A percentile compares a stretch with the other conserved stretches of the same genome.
These are phyloP conservation scores for Pseudogymnoascus verrucosus DNA, from an alignment of 2,329 filamentous ascomycete genomes.

Conservation along the genomic window DNA sequence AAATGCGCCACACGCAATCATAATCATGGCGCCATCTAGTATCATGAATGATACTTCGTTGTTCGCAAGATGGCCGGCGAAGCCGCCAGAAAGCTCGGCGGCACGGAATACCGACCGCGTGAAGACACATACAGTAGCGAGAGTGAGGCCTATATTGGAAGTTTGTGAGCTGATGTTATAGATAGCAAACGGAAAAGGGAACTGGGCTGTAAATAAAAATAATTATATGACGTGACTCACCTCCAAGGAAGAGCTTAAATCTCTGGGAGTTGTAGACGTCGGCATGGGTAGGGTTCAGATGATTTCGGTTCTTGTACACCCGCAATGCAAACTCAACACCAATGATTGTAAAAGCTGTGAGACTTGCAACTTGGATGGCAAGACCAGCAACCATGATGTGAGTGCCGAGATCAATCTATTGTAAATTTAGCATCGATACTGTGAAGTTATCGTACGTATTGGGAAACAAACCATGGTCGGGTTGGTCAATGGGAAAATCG, in stretches of 20 bases:
- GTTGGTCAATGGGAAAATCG: slow-evolving; percentile 32
- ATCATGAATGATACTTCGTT: slow-evolving; percentile 36
- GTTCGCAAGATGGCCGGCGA: slow-evolving; percentile 38
- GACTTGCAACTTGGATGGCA: slow-evolving; percentile 46
- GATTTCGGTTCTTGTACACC: slow-evolving; percentile 1
- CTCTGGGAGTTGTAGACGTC: slow-evolving; percentile 11
- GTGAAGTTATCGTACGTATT: neutral
- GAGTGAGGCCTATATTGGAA: slow-evolving; percentile 32
- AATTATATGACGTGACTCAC: slow-evolving; percentile 4
- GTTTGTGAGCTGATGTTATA: slow-evolving; percentile 27
- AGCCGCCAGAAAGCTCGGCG: slow-evolving; percentile 46
- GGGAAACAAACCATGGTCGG: slow-evolving; percentile 25
- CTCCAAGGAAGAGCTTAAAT: slow-evolving; percentile 14
- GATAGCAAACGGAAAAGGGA: neutral
- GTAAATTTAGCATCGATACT: neutral
- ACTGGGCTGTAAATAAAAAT: neutral
- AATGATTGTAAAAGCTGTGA: slow-evolving; percentile 27
- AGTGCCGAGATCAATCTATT: slow-evolving; percentile 35
- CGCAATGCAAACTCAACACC: slow-evolving; percentile 13
- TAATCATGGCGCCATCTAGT: slow-evolving; percentile 38
- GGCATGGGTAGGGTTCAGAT: slow-evolving; percentile 6
- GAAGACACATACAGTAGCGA: slow-evolving; percentile 45
- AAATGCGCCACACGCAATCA: neutral
- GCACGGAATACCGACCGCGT: slow-evolving; percentile 46
- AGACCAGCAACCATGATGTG: slow-evolving; percentile 52